A percentile compares a stretch with the other conserved stretches of the same genome.
These are phyloP conservation scores for Vicia faba DNA, from an alignment of 306 rosid genomes.

Conservation along the genomic window DNA sequence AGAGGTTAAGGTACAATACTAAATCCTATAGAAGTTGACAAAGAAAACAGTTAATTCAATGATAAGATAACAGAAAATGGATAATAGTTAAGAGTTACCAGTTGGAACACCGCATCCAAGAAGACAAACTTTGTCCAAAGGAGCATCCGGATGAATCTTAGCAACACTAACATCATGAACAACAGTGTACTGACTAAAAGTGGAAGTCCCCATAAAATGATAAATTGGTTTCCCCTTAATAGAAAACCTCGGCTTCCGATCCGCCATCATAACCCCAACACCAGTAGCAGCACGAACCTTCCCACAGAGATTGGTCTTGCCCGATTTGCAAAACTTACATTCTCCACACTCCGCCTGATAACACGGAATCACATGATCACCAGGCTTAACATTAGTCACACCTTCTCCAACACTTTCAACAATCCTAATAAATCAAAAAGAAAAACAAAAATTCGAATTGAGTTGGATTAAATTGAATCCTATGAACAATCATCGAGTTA, in stretches of 20 bases:
- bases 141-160: constrained; percentile 80
- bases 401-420: constrained; percentile 98
- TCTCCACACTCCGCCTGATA: constrained; percentile 97
- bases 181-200: constrained; percentile 93
- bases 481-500: neutral
- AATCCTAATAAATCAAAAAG: constrained; percentile 50
- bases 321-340: constrained; percentile 95
- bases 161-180: constrained; percentile 97
- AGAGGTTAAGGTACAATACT: neutral
- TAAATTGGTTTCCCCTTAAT: constrained; percentile 78
- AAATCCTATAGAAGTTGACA: neutral
- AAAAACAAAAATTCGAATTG: neutral
- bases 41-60: neutral
- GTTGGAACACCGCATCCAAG: constrained; percentile 94
- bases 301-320: constrained; percentile 95
- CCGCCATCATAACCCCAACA: constrained; percentile 86
- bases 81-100: constrained; percentile 35
- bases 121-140: constrained; percentile 90
- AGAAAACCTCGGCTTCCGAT: constrained; percentile 82
- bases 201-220: constrained; percentile 98
- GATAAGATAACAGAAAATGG: neutral
- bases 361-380: constrained; percentile 97
- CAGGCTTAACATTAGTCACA: constrained; percentile 82
- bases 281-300: constrained; percentile 95
- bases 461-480: neutral